These are phyloP conservation scores for Trichoderma lentiforme DNA, from an alignment of 2,329 filamentous ascomycete species.

Conservation along the genomic window DNA sequence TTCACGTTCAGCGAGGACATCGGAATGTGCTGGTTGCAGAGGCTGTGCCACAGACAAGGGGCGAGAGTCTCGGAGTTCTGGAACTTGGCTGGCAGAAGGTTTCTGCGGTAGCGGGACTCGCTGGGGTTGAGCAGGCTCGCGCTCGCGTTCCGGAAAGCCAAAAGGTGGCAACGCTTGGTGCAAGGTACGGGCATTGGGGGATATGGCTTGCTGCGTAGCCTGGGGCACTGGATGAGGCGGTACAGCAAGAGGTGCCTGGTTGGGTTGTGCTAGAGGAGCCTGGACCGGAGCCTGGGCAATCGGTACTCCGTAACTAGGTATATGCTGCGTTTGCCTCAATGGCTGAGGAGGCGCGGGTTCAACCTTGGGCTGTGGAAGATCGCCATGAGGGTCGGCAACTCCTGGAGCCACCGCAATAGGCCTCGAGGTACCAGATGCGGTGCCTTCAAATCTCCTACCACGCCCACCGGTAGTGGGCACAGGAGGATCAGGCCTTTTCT, in stretches of 20 bases:
- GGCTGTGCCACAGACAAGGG: conserved; percentile 36
- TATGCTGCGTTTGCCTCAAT: conserved; percentile 39
- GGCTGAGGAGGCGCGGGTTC: conserved; percentile 37
- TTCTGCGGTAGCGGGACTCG: conserved; percentile 42
- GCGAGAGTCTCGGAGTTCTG: conserved; percentile 35
- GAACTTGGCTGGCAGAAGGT: conserved; percentile 29
- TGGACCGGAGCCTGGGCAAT: conserved; percentile 44
- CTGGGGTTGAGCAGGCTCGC: conserved; percentile 31
- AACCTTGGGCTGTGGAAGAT: conserved; percentile 44
- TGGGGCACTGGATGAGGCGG: conserved; percentile 38
- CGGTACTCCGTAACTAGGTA: conserved; percentile 44
- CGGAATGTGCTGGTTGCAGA: conserved; percentile 32
- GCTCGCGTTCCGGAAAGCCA: conserved; percentile 45
- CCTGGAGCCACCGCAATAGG: conserved; percentile 49
- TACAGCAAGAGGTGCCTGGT: conserved; percentile 30
- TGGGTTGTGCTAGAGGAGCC: conserved; percentile 27
- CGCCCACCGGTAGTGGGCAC: conserved; percentile 48
- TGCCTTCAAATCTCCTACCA: conserved; percentile 49
- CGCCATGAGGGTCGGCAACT: conserved; percentile 41
- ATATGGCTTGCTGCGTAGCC: conserved; percentile 44
- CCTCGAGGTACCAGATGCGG: conserved; percentile 32
- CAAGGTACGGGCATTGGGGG: conserved; percentile 42
- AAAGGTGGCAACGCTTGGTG: conserved; percentile 43
- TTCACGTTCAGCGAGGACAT: conserved; percentile 31
- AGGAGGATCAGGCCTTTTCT: conserved; percentile 59